These are phyloP conservation scores for Penicillium paxilli DNA, from an alignment of 495 filamentous ascomycete genomes.

Conservation along the genomic window DNA sequence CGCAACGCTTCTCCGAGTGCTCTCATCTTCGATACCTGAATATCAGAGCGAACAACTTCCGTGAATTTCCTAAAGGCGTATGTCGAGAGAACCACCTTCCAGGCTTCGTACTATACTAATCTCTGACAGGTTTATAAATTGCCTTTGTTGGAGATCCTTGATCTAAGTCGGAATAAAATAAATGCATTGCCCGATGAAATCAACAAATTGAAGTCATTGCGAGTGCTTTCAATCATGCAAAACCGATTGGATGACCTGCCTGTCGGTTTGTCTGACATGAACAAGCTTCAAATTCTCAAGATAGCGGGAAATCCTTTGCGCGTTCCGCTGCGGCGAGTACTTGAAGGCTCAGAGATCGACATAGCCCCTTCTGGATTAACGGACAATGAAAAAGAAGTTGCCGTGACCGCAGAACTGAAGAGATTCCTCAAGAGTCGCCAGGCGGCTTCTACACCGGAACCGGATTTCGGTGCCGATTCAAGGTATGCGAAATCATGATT, in stretches of 20 bases:
- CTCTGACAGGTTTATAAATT: constrained; percentile 70
- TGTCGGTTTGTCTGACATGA: constrained; percentile 81
- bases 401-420: constrained; percentile 73
- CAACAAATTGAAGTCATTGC: constrained; percentile 69
- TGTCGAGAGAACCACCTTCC: constrained; percentile 28
- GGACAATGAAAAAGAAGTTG: constrained; percentile 64
- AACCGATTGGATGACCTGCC: constrained; percentile 86
- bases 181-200: constrained; percentile 76
- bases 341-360: constrained; percentile 46
- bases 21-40: constrained; percentile 93
- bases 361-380: constrained; percentile 43
- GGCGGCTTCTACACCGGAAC: constrained; percentile 51
- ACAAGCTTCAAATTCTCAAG: constrained; percentile 81
- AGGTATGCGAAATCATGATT: no score
- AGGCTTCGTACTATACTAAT: background rate
- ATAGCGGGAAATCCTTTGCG: constrained; percentile 80
- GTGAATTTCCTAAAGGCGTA: constrained; percentile 84
- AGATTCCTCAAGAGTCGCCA: constrained; percentile 67
- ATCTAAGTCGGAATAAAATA: constrained; percentile 85
- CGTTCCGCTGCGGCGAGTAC: constrained; percentile 43
- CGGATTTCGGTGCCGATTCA: constrained; percentile 64
- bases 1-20: constrained; percentile 80
- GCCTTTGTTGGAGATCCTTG: constrained; percentile 85
- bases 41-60: constrained; percentile 80
- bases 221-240: constrained; percentile 76